Evolutionary conservation across 2,329 filamentous ascomycete species (phyloP), one percentile per base, ranked within the genome.

Genomic region (Juglanconis sp.): DNA sequence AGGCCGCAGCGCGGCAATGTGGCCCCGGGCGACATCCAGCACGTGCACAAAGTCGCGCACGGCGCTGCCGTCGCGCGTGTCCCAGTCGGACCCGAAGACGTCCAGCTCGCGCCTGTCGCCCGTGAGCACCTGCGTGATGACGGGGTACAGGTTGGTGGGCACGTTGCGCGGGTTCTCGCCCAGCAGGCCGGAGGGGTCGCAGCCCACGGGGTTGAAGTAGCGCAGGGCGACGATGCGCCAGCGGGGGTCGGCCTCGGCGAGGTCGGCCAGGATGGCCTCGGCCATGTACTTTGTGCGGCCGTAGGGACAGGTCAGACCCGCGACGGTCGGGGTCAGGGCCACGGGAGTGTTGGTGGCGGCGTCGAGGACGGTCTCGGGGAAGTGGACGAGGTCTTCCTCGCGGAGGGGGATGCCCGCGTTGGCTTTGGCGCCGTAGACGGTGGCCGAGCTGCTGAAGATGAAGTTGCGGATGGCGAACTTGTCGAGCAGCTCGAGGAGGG

Each of bases 21-120:
- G 87, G 4, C 84, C 86, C 47, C 81, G 77, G 5, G 86, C 86
- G 49, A 89, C 78, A 70, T 89, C 87, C 15, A 80, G 82, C 42
- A 88, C 86, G 65, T 89, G 86, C 64, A 89, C 87, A 68, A 87
- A 89, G 70, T 89, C 87, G 47, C 87, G 82, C 46, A 89, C 79
- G 1, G 85, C 85, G 0, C 86, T 88, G 15, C 87, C 86, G 65
- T 89, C 87, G 4, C 77, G 74, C 0, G 87, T 89, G 59, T 86
- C 79, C 80, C 86, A 89, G 70, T 89, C 85, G 3, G 78, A 79
- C 7, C 87, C 87, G 64, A 86, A 89, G 56, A 89, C 81, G 53
- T 83, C 77, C n/a, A 88, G 74, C 49, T 80, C 76, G 4, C 76
- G 67, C 52, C 79, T 77, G 40, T 77, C 72, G 1, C 86, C 84